Conservation (phyloP, 129 eudicot species). For the Flaveria brownii region DNA sequence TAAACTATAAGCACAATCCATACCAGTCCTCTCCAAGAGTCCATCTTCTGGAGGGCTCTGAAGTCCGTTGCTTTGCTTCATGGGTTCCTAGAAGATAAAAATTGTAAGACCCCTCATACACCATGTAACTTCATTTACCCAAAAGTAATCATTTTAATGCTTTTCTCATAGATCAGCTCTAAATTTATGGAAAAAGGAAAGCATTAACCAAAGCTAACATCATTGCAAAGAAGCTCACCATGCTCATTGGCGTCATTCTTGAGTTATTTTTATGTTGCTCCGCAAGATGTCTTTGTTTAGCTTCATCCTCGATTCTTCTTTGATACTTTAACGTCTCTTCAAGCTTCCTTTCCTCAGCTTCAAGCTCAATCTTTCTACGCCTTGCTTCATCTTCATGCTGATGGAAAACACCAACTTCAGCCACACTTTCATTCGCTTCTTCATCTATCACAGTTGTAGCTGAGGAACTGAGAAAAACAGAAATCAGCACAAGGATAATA, state of each 20-base stretch:
- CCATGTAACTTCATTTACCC: background rate
- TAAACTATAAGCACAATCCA: conserved; percentile 1
- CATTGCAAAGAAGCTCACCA: conserved; percentile 14
- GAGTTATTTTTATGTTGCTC: conserved; percentile 57
- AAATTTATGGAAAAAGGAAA: background rate
- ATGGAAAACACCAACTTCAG: conserved; percentile 38
- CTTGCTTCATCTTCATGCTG: conserved; percentile 66
- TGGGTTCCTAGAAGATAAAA: conserved; percentile 42
- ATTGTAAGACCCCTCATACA: conserved; percentile 18
- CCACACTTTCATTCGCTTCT: conserved; percentile 40
- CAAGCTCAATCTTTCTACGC: conserved; percentile 71
- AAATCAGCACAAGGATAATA: conserved; percentile 8
- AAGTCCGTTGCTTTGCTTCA: conserved; percentile 46
- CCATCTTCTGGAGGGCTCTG: conserved; percentile 42
- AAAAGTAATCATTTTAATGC: conserved; percentile 21
- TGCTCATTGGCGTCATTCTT: conserved; percentile 31
- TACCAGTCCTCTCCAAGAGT: conserved; percentile 41
- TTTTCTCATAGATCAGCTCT: background rate
- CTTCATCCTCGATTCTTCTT: conserved; percentile 86
- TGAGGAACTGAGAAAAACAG: conserved; percentile 43
- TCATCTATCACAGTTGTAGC: conserved; percentile 41
- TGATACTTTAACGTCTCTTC: conserved; percentile 97
- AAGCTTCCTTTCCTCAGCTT: conserved; percentile 96
- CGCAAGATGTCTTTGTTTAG: conserved; percentile 85
- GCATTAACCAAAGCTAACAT: conserved; percentile 29